Base-by-base conservation (phyloP, 163 green algal species). In the Scenedesmus sp. region DNA sequence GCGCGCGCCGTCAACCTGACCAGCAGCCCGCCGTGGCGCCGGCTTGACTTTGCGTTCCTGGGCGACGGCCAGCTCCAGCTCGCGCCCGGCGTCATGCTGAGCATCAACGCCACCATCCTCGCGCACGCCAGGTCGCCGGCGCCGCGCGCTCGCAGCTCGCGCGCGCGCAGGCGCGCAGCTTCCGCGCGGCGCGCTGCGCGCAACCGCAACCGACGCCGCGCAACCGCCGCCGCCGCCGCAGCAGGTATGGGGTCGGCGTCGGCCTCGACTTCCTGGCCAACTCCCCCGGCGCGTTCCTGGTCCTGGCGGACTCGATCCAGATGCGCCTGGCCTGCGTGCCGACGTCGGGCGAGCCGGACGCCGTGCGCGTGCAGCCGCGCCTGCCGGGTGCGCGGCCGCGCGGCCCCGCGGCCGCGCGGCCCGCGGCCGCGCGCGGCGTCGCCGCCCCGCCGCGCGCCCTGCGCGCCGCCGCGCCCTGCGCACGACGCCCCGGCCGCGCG, bases 211-310 rank as follows among this genome's bases (percentile, higher is more conserved):
- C 18, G 14, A 10, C 22, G 33, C 22, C 36, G n/a, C 18, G 33
- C 29, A 20, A 70, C 6, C 20, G 31, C 20, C 34, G 7, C 22
- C 7, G 33, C 2, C 26, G 9, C 9, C 18, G 20, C 22, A 58
- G 24, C 56, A 69, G 70, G 20, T 78, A 78, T 70, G 70, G 70
- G 7, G 39, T 56, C 22, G 70, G 70, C 13, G 28, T 78, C 13
- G n/a, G 60, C n/a, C 26, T 78, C 9, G 70, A 78, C 57, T 50
- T 78, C 20, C 57, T 78, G 39, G 42, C 42, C 4, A 14, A 51
- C 15, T 70, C 70, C 1, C 56, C 70, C 26, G 70, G 70, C 20
- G 54, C 34, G 5, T 65, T 56, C 17, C 10, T 77, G 33, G n/a
- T 53, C 2, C 14, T 77, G 28, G 64, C 51, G 67, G 18, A 77